Conservation (phyloP, 2,329 filamentous ascomycete genomes). For the Colletotrichum sp. region DNA sequence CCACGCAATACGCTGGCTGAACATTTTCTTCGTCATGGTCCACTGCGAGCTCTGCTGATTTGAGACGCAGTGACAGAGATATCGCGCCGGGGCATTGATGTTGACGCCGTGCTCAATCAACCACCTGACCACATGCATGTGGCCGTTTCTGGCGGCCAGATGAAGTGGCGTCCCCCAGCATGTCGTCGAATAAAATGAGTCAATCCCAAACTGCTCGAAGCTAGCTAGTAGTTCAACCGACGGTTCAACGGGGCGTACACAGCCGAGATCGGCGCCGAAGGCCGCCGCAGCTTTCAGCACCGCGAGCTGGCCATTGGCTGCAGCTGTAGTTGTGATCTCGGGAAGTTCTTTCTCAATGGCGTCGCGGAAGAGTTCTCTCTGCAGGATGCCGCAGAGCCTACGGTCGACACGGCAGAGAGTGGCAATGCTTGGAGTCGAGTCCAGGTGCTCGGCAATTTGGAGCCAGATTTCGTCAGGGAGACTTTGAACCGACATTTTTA, state of each 20-base stretch:
- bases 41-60: not conserved
- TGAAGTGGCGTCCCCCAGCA: not conserved
- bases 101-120: not conserved
- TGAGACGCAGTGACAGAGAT: not conserved
- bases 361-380: not conserved
- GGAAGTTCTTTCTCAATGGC: not conserved
- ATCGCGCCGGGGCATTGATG: not conserved
- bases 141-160: not conserved
- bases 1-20: not conserved
- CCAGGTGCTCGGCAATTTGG: not conserved
- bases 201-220: not conserved
- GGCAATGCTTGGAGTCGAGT: not conserved
- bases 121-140: not conserved
- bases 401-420: not conserved
- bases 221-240: not conserved
- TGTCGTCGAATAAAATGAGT: rapidly evolving
- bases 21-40: not conserved
- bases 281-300: not conserved
- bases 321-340: not conserved
- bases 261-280: not conserved
- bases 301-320: not conserved
- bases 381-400: not conserved
- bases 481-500: not conserved
- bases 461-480: not conserved
- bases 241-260: not conserved